Conservation (phyloP, 83 land plant genomes). For the Picea abies region DNA sequence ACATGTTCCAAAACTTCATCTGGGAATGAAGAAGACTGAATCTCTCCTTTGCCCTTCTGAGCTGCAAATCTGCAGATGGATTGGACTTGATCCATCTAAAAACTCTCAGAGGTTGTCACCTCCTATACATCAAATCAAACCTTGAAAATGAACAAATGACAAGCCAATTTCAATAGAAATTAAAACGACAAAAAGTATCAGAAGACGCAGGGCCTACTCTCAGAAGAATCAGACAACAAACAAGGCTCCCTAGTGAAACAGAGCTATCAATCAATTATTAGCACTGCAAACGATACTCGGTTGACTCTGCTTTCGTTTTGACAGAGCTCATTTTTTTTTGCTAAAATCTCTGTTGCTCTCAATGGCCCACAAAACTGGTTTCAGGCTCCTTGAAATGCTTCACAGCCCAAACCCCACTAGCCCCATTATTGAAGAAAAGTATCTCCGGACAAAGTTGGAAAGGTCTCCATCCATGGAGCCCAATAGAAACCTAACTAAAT, state of each 20-base stretch:
- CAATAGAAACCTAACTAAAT: background rate
- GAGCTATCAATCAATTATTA: constrained; percentile 18
- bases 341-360: constrained; percentile 6
- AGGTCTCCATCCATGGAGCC: constrained; percentile 16
- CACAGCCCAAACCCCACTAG: constrained; percentile 16
- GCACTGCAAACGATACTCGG: constrained; percentile 13
- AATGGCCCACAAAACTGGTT: constrained; percentile 20
- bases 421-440: constrained; percentile 18
- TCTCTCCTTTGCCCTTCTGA: constrained; percentile 12
- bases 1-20: constrained; percentile 67
- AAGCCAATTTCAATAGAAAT: constrained; percentile 7
- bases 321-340: background rate
- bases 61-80: constrained; percentile 11
- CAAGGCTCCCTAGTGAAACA: background rate
- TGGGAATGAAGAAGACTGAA: constrained; percentile 8
- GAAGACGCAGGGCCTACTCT: constrained; percentile 15
- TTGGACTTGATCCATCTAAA: constrained; percentile 14
- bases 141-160: constrained; percentile 10
- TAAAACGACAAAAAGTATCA: constrained; percentile 1
- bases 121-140: constrained; percentile 12
- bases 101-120: constrained; percentile 4
- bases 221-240: constrained; percentile 7
- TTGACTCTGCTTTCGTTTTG: constrained; percentile 10
- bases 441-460: constrained; percentile 2
- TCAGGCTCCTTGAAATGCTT: constrained; percentile 16